These are phyloP conservation scores for Candida wancherniae DNA, from an alignment of 805 yeast species.

Conservation along the genomic window DNA sequence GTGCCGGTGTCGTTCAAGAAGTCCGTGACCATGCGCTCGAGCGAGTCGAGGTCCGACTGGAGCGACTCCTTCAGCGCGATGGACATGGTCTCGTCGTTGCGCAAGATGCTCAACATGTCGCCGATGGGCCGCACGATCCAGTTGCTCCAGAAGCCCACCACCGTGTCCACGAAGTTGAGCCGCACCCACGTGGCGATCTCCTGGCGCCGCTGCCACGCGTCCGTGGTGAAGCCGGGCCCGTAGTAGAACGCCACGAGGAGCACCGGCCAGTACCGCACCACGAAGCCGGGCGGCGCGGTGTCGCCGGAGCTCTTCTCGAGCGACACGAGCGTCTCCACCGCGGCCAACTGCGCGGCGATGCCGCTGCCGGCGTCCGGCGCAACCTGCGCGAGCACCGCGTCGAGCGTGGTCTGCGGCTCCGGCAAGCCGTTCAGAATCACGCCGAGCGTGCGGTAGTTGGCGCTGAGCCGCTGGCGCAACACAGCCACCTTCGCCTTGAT, in stretches of 20 bases:
- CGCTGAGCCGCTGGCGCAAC: conserved; percentile 21
- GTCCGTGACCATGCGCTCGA: conserved; percentile 84
- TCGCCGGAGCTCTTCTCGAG: conserved; percentile 1
- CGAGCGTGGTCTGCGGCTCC: conserved; percentile 2
- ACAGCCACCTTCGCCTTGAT: conserved; percentile 19
- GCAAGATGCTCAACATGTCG: conserved; percentile 71
- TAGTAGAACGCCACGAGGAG: conserved; percentile 36
- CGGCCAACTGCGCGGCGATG: conserved; percentile 3
- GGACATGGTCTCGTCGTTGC: conserved; percentile 75
- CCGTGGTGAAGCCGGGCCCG: conserved; percentile 49
- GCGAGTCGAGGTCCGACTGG: conserved; percentile 69
- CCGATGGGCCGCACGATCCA: conserved; percentile 79
- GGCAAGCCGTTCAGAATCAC: conserved; percentile 20
- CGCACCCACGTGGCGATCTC: conserved; percentile 53
- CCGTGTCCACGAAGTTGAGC: conserved; percentile 58
- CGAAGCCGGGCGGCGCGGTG: conserved; percentile 12
- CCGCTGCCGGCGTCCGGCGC: neutral
- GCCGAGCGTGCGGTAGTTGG: conserved; percentile 22
- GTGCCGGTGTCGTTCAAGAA: conserved; percentile 41
- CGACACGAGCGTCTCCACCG: conserved; percentile 5
- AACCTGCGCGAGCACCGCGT: conserved; percentile 4
- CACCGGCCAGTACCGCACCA: conserved; percentile 61
- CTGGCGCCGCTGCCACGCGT: conserved; percentile 46
- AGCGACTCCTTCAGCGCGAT: conserved; percentile 76
- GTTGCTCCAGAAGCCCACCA: conserved; percentile 62